Evolutionary conservation across 345 rosid species (phyloP), one percentile per base, ranked within the genome.

Genomic region (Eucalyptus tenuipes): DNA sequence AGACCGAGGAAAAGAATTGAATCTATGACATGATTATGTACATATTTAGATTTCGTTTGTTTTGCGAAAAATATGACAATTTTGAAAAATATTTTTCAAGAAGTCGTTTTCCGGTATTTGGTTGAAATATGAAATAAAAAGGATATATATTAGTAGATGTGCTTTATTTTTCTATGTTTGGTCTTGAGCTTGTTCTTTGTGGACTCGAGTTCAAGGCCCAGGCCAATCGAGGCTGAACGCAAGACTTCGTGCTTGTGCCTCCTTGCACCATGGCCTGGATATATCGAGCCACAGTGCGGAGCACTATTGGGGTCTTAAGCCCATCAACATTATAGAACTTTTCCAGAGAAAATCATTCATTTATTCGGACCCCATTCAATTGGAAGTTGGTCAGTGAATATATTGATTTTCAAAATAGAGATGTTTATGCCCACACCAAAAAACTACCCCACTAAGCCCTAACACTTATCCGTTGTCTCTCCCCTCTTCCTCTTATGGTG

Each of bases 241-340:
- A 18, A 53, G 59, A 20, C 25, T 53, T 22, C 27, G 0, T 55
- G 61, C 27, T 22, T 0, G 12, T 55, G 61, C 3, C 61, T 22
- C 61, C 61, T 55, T 22, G 61, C 29, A 55, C 57, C 57, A 18
- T 52, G 4, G 5, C 57, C 5, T 53, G 0, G 29, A 55, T 10
- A 24, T 24, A 55, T 55, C 13, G 3, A 55, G 0, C 13, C 29
- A 55, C 6, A 10, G 13, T 2, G 13, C 29, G 0, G 13, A 55
- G 10, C 61, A 10, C 29, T 55, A 24, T 55, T 10, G 61, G 0
- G 13, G 61, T 55, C 0, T 24, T 24, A 3, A 4, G 61, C 13
- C 61, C 29, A 24, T 9, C 29, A 10, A 55, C 61, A 55, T 24
- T 55, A 10, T 55, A 55, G 61, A 55, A 55, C 61, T 55, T 55